Base-by-base conservation (phyloP, 2,329 filamentous ascomycete species). In the Beauveria pseudobassiana region DNA sequence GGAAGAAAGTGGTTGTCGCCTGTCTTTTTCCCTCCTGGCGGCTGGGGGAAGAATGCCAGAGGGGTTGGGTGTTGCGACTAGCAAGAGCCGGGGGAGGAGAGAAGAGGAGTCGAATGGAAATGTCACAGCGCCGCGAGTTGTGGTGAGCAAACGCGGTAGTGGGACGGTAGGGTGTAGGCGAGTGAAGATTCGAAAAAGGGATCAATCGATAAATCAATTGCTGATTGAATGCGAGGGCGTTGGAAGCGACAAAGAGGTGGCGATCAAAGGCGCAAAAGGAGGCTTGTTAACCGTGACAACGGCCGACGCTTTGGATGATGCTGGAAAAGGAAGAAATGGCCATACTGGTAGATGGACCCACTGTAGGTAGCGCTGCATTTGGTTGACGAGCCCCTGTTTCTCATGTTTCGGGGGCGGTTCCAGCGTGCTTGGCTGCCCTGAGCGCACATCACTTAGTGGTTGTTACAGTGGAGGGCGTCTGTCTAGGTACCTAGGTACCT, bases 31-130 rank as follows among this genome's bases (percentile, higher is more conserved):
- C n/a, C 43, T 48, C 34, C 34, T 7, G n/a, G 49, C 40, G 59
- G 50, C 54, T 50, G 61, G 61, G 54, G 38, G 14, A 22, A 62
- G 51, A 40, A 63, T 59, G 54, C 56, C 61, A 63, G 56, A 59
- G 61, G 56, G 56, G 61, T 59, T 59, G 54, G 54, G 49, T 55
- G 40, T 54, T 42, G 58, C 58, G 58, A 46, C 50, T 54, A 60
- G 58, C 49, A 34, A 28, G 58, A 60, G 58, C 58, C 26, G 49
- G 58, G 58, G 28, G 40, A 30, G 18, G 18, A 20, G 20, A 30
- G 12, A 14, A 40, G 55, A 49, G 22, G 49, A 48, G 48, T 8
- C 26, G 22, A 20, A 55, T 52, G 56, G 56, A 58, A 28, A 59
- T 59, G 55, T 43, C 51, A 42, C 52, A 26, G 40, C 52, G 24